phyloP scores from a whole-genome alignment of 2,329 filamentous ascomycete species.

The Tolypocladium tropicale region DNA sequence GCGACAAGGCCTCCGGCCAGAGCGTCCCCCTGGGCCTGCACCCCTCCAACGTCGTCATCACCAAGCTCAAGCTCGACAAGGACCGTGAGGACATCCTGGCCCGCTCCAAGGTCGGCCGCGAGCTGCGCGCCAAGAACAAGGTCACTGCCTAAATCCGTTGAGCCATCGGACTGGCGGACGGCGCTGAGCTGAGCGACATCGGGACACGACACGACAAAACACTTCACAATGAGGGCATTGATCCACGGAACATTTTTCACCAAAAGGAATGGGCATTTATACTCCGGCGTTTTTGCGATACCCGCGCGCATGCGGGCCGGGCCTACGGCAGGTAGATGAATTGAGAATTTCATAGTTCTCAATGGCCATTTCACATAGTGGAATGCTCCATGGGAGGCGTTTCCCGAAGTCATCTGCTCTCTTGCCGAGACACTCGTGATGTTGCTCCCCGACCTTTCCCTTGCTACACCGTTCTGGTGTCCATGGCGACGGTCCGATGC shows the following conservation, averaged over 20 bases:
- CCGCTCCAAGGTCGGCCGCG: conserved; percentile 72
- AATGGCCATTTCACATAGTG: conserved; percentile 69
- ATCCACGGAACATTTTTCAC: conserved; percentile 11
- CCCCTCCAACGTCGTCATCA: conserved; percentile 95
- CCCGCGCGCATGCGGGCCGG: conserved; percentile 18
- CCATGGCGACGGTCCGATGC: not conserved
- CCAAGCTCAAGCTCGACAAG: conserved; percentile 98
- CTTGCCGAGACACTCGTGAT: conserved; percentile 4
- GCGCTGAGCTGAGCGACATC: conserved; percentile 7
- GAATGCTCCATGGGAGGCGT: conserved; percentile 68
- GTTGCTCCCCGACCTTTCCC: conserved; percentile 1
- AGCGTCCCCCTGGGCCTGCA: conserved; percentile 89
- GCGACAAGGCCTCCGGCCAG: conserved; percentile 97
- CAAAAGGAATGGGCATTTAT: conserved; percentile 24
- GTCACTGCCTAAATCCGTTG: conserved; percentile 40
- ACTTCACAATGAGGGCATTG: conserved; percentile 8
- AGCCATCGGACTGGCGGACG: not conserved
- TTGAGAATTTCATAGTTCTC: conserved; percentile 38
- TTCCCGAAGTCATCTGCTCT: conserved; percentile 50
- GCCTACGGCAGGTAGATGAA: conserved; percentile 29
- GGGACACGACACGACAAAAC: conserved; percentile 7
- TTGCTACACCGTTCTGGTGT: not conserved
- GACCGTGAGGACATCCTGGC: conserved; percentile 83
- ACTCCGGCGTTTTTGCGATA: conserved; percentile 27
- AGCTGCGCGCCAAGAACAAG: conserved; percentile 64